Base-by-base conservation (phyloP, 2,329 filamentous ascomycete genomes). In the Pseudomassariella vexata region DNA sequence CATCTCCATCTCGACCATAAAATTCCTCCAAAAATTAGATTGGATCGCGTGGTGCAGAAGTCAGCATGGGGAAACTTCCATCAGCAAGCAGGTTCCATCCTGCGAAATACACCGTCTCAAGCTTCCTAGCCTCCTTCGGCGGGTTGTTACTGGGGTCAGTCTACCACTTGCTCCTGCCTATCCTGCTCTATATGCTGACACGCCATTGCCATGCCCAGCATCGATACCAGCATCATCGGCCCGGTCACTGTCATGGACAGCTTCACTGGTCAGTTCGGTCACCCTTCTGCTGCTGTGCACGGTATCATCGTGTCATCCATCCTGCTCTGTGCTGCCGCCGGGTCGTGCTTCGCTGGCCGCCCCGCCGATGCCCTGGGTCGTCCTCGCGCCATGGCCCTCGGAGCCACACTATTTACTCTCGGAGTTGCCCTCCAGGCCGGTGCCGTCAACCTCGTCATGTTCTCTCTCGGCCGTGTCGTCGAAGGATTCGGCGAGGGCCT, bases 281-380 rank as follows among this genome's bases (percentile, higher is more conserved):
- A 28, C 24, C 23, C 25, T 6, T 39, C 36, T 3, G 26, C 39
- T 5, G 36, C 36, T 9, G 28, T 41, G 19, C 36, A 38, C 16
- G 39, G 39, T 15, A 19, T 41, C 10, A 34, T 38, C n/a, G 39
- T 41, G n/a, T 41, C 39, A 6, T 41, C 36, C 5, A 35, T 41
- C 21, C 32, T 41, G 11, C 29, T 41, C 14, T 22, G 36, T 9
- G 35, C 32, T 14, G 39, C 39, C 14, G 18, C 39, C 20, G 31
- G 36, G 2, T 36, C 39, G 4, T 32, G 34, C 19, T 28, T 36
- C 12, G 36, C 39, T 15, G 39, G 39, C 18, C 19, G 20, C 7
- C 20, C 39, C 21, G 36, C 39, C 18, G 39, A 41, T 15, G 20
- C 24, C n/a, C 25, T 34, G n/a, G 39, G 39, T 15, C 39, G 36